Base-by-base conservation (phyloP, 2,329 filamentous ascomycete species). In the Alternaria ethzedia region DNA sequence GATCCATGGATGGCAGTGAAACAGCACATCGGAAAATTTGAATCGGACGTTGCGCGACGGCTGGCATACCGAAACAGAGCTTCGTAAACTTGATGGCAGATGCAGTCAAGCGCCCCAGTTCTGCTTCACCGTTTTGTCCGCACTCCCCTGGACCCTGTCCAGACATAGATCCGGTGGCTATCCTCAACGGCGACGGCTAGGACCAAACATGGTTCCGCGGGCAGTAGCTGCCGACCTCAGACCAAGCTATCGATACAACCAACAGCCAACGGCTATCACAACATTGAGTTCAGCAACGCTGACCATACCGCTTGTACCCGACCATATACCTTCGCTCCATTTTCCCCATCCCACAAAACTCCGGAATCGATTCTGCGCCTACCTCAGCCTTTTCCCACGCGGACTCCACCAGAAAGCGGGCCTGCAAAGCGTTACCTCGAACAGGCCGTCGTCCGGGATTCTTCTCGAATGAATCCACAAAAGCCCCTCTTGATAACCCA, bases 381-480 rank as follows among this genome's bases (percentile, higher is more conserved):
- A 57, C 20, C 43, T 30, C 21, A 47, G 21, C n/a, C 57, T 56
- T 56, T 25, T 30, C 5, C 50, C 46, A 55, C 12, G 41, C 32
- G 17, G 28, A 57, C 43, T 52, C 41, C 46, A 54, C 43, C 28
- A 50, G 23, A 30, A 57, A 49, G 45, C 49, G 32, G 54, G 44
- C 45, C 62, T 36, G 13, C 30, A 20, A 54, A 46, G 20, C 45
- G 54, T 41, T 57, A 13, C 23, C 58, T 25, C 41, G 47, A 61
- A 64, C 36, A 49, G 51, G 43, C 21, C 23, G 9, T 54, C 52
- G 17, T 54, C 61, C 46, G 58, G 30, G 13, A 60, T 49, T 25
- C 25, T 30, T 26, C 47, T 32, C 12, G 41, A 49, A 43, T 20
- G 36, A 7, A 43, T 44, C 50, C 30, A 26, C 26, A 54, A 21